Evolutionary conservation across 1,284 basidiomycete genomes (phyloP).

Genomic region (Farysia itapuensis): DNA sequence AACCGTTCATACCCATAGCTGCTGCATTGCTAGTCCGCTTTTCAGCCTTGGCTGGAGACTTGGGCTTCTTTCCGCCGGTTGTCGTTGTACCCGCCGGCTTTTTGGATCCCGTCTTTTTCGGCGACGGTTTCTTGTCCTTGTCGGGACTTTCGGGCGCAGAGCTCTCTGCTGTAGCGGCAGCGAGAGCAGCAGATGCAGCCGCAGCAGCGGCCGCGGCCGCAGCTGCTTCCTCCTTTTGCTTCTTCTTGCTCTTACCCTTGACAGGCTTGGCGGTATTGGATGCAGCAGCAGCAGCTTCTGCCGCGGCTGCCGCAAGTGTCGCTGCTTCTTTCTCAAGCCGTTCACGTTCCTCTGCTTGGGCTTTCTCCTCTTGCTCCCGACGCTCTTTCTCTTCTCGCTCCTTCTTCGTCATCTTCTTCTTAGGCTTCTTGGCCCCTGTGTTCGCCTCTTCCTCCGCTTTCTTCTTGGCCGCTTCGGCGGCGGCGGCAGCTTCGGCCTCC

Average conservation of each 20-base stretch:
- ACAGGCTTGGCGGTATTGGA: slow-evolving; percentile 5
- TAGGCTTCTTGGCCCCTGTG: slow-evolving; percentile 23
- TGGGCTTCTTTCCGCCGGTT: slow-evolving; percentile 19
- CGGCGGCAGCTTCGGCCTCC: slow-evolving; percentile 31
- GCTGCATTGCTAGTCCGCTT: too few relatives aligned
- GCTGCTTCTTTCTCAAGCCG: slow-evolving; percentile 34
- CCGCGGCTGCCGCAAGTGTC: too few relatives aligned
- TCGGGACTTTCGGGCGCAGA: slow-evolving; percentile 18
- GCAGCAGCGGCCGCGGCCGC: slow-evolving; percentile 1
- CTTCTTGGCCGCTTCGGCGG: slow-evolving; percentile 35
- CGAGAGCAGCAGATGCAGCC: slow-evolving; percentile 19
- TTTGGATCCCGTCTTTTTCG: slow-evolving; percentile 34
- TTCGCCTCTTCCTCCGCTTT: slow-evolving; percentile 29
- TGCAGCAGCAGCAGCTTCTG: slow-evolving; percentile 9
- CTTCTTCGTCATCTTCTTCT: slow-evolving; percentile 49
- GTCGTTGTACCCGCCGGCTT: slow-evolving; percentile 9
- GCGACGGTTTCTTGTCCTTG: slow-evolving; percentile 28
- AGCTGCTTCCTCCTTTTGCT: slow-evolving; percentile 36
- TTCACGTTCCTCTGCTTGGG: slow-evolving; percentile 37
- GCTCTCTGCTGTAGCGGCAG: slow-evolving; percentile 11
- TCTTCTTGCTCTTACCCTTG: slow-evolving; percentile 44
- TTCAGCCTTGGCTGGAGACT: slow-evolving; percentile 25
- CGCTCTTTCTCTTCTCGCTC: slow-evolving; percentile 30
- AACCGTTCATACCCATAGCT: background rate
- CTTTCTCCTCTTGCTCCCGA: slow-evolving; percentile 47